Evolutionary conservation across 805 yeast genomes (phyloP).

Genomic region (Kodamaea kaohsiungensis): DNA sequence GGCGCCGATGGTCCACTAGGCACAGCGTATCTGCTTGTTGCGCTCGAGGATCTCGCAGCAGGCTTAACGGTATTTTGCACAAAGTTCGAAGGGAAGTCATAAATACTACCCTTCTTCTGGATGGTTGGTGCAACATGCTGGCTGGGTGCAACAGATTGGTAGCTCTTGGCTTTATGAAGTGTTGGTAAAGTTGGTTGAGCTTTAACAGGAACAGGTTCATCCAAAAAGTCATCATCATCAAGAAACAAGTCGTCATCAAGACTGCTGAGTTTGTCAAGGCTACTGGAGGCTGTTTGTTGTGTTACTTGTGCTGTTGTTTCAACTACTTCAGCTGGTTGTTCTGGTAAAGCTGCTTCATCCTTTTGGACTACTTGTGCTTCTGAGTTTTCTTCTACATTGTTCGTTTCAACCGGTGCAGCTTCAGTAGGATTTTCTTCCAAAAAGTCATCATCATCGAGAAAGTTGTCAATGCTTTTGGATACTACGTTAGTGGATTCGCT

Average conservation of each 20-base stretch:
- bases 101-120: constrained; percentile 65
- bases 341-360: neutral
- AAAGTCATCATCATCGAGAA: constrained; percentile 20
- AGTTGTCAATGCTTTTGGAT: constrained; percentile 8
- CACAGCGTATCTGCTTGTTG: constrained; percentile 19
- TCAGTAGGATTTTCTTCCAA: constrained; percentile 17
- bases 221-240: constrained; percentile 21
- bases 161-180: neutral
- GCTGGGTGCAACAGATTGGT: neutral
- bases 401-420: neutral
- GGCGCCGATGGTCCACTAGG: constrained; percentile 5
- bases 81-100: constrained; percentile 67
- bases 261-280: constrained; percentile 9
- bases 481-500: neutral
- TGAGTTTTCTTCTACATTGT: neutral
- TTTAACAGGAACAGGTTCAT: constrained; percentile 5
- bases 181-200: neutral
- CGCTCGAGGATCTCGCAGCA: constrained; percentile 34
- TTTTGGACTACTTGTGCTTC: neutral
- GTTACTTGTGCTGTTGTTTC: neutral
- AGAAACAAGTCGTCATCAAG: constrained; percentile 14
- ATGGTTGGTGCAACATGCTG: neutral
- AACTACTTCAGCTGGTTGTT: neutral
- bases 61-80: constrained; percentile 43
- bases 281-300: neutral